Evolutionary conservation across 305 asterid genomes (phyloP).

Genomic region (Fraxinus baroniana): DNA sequence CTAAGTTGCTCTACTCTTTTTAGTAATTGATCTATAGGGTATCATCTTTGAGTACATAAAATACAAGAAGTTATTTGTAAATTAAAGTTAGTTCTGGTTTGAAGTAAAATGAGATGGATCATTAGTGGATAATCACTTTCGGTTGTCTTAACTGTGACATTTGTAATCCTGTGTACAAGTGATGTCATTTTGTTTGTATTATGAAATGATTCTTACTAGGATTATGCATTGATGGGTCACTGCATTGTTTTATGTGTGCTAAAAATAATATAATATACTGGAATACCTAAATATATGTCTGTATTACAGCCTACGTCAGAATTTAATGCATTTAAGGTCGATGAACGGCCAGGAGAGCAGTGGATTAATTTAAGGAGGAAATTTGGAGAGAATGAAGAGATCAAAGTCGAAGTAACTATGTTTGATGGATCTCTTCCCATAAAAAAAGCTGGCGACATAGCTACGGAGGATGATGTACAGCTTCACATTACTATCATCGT

Average conservation of each 20-base stretch:
- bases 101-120: neutral
- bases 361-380: conserved; percentile 71
- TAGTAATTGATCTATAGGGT: neutral
- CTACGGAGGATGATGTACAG: conserved; percentile 48
- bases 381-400: conserved; percentile 70
- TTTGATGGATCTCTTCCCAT: conserved; percentile 68
- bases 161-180: neutral
- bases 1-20: neutral
- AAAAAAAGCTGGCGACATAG: conserved; percentile 42
- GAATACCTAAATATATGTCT: conserved; percentile 26
- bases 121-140: neutral
- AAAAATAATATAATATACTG: neutral
- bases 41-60: neutral
- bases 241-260: conserved; percentile 5
- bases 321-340: conserved; percentile 62
- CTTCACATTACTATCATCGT: conserved; percentile 68
- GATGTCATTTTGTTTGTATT: neutral
- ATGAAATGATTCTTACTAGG: neutral
- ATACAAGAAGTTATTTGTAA: neutral
- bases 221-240: neutral
- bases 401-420: conserved; percentile 88
- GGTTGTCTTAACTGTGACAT: neutral
- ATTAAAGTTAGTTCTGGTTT: neutral
- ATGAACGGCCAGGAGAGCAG: conserved; percentile 77
- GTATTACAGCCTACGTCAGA: conserved; percentile 53